Evolutionary conservation across 768 basidiomycete species (phyloP), one percentile per base, ranked within the genome.

Genomic region (Podaxis rugospora): DNA sequence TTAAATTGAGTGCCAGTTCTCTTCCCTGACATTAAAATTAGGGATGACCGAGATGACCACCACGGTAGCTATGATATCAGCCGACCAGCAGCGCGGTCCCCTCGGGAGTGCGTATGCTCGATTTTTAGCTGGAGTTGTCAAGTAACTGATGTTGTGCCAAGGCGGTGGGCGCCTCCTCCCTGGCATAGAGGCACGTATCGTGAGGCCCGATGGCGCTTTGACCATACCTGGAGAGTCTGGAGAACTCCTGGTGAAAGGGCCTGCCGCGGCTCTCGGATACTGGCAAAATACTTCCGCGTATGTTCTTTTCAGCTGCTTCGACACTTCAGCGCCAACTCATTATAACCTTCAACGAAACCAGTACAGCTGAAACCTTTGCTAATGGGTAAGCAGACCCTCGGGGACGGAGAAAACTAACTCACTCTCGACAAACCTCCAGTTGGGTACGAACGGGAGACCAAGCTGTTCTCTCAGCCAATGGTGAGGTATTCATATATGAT

Each of bases 361-460:
- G 87, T 40, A 86, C 85, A 10, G 76, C 70, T 44, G 83, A 85
- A 61, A 83, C 81, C 0, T 89, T 88, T 67, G 63, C 80, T 21
- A 74, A 88, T 62, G 87, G 86, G 83, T 85, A 65, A 62, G 75
- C 63, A 23, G 10, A 28, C 16, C 56, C 56, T 67, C 18, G 59
- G n/a, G 55, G 14, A 18, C 32, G 21, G 21, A 21, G 32, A n/a
- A 32, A 32, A 21, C 21, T n/a, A 27, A 27, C 47, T 49, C 18
- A 56, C 37, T 59, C 1, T 51, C 64, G 44, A 61, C 7, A n/a
- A 36, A 25, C n/a, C 18, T 28, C 10, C 60, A 83, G 83, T 27
- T 89, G 87, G 88, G 69, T 87, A 16, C 76, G 76, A 52, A 88
- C 88, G 1, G 88, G 86, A 1, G 86, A 88, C 63, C 79, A 85